A percentile compares a stretch with the other conserved stretches of the same genome.
Evolutionary conservation across 2,329 filamentous ascomycete species (phyloP).

Genomic region (Colletotrichum kahawae): DNA sequence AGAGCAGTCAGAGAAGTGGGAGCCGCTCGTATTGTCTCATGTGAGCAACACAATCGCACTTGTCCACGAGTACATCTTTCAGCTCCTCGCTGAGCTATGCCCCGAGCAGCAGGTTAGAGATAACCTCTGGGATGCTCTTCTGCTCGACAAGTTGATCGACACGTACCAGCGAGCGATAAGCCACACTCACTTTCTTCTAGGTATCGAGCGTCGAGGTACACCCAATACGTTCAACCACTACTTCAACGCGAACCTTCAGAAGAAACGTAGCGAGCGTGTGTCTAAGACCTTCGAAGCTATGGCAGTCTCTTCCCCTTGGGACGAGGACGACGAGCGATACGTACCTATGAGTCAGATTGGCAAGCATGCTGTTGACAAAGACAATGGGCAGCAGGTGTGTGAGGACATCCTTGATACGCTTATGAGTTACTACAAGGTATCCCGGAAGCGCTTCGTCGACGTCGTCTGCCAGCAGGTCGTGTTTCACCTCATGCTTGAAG

Average conservation of each 20-base stretch:
- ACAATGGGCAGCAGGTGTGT: too few species aligned
- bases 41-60: slow-evolving; percentile 54
- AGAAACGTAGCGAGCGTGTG: background rate
- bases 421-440: too few species aligned
- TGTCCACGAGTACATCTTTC: slow-evolving; percentile 57
- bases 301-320: background rate
- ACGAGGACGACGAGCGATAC: too few species aligned
- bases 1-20: slow-evolving; percentile 61
- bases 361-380: too few species aligned
- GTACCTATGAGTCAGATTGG: too few species aligned
- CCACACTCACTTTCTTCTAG: slow-evolving; percentile 55
- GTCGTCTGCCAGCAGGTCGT: too few species aligned
- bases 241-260: slow-evolving; percentile 48
- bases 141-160: slow-evolving; percentile 50
- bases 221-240: slow-evolving; percentile 57
- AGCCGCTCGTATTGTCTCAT: slow-evolving; percentile 49
- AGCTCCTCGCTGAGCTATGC: slow-evolving; percentile 47
- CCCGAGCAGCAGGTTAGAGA: slow-evolving; percentile 45
- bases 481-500: too few species aligned
- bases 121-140: slow-evolving; percentile 43
- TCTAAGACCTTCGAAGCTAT: background rate
- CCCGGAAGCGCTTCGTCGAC: too few species aligned
- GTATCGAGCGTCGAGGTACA: slow-evolving; percentile 50
- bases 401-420: too few species aligned
- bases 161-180: slow-evolving; percentile 53